Conservation (phyloP, 768 basidiomycete genomes). For the Tulasnella sp. region DNA sequence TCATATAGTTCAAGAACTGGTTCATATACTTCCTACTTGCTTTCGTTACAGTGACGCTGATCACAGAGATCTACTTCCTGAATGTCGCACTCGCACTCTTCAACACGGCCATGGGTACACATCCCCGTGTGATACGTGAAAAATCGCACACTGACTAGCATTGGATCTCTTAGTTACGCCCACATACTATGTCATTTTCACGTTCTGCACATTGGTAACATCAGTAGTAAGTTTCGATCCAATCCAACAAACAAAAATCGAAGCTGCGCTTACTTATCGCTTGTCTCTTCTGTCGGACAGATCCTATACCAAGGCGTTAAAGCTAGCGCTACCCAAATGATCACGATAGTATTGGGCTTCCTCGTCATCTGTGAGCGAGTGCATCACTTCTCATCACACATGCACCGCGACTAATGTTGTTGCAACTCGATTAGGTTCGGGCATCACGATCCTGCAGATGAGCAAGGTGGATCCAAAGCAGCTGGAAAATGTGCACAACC, state of each 20-base stretch:
- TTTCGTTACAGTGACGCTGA: slow-evolving; percentile 69
- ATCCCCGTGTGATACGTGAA: not conserved
- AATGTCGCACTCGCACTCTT: slow-evolving; percentile 96
- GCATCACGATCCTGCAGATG: slow-evolving; percentile 95
- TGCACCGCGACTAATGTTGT: too few relatives aligned
- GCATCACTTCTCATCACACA: too few relatives aligned
- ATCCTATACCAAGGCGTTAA: slow-evolving; percentile 39
- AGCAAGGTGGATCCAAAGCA: slow-evolving; percentile 82
- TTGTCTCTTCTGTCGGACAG: not conserved
- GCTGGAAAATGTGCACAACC: slow-evolving; percentile 37
- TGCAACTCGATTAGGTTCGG: slow-evolving; percentile 34
- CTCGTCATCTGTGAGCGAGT: slow-evolving; percentile 54
- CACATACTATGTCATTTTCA: slow-evolving; percentile 35
- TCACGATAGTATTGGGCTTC: slow-evolving; percentile 88
- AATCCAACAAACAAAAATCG: not conserved
- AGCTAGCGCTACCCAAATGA: slow-evolving; percentile 47
- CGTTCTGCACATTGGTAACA: slow-evolving; percentile 33
- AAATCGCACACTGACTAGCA: not conserved
- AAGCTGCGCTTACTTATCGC: not conserved
- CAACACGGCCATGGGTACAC: slow-evolving; percentile 37
- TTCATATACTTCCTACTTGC: slow-evolving; percentile 79
- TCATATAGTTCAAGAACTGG: slow-evolving; percentile 72
- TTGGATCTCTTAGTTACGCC: slow-evolving; percentile 21
- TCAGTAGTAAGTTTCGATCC: slow-evolving; percentile 18
- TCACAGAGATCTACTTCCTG: slow-evolving; percentile 89